Percentiles rank a stretch among this genome's conserved stretches.
phyloP scores from a whole-genome alignment of 2,329 filamentous ascomycete genomes.

The Boeremia lycopersici region DNA sequence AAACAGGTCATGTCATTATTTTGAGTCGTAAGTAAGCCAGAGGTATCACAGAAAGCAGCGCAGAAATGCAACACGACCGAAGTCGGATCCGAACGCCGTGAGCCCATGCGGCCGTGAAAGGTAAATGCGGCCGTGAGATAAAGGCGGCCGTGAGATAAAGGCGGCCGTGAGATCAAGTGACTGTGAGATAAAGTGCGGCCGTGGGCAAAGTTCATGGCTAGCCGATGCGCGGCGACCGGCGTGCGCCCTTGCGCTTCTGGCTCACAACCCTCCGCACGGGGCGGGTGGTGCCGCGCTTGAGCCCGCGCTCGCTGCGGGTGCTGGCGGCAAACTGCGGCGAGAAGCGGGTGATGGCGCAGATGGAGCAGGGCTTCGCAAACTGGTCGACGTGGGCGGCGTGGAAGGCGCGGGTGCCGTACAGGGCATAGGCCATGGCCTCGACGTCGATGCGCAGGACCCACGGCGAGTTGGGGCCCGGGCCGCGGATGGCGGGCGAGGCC shows the following conservation, averaged over 20 bases:
- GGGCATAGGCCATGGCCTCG: conserved; percentile 34
- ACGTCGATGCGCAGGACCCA: conserved; percentile 41
- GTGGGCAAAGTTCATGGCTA: no score
- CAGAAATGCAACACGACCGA: no score
- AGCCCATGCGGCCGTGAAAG: no score
- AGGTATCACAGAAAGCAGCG: no score
- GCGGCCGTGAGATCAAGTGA: no score
- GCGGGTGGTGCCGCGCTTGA: conserved; percentile 9
- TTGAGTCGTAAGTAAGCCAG: no score
- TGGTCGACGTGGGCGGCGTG: conserved; percentile 32
- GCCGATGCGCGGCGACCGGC: no score
- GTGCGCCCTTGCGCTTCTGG: conserved; percentile 3
- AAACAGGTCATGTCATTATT: no score
- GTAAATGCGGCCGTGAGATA: no score
- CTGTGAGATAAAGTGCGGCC: no score
- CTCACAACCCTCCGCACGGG: conserved; percentile 2
- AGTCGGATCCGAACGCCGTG: no score
- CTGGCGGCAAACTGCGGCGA: background rate
- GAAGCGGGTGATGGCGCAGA: conserved; percentile 30
- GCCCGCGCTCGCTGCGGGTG: conserved; percentile 2
- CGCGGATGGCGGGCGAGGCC: conserved; percentile 24
- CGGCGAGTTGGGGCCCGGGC: conserved; percentile 13
- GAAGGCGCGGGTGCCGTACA: conserved; percentile 39
- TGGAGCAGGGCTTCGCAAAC: conserved; percentile 30
- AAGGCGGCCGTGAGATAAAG: no score